Evolutionary conservation across 345 rosid genomes (phyloP).

Genomic region (Cochlearia excelsa): DNA sequence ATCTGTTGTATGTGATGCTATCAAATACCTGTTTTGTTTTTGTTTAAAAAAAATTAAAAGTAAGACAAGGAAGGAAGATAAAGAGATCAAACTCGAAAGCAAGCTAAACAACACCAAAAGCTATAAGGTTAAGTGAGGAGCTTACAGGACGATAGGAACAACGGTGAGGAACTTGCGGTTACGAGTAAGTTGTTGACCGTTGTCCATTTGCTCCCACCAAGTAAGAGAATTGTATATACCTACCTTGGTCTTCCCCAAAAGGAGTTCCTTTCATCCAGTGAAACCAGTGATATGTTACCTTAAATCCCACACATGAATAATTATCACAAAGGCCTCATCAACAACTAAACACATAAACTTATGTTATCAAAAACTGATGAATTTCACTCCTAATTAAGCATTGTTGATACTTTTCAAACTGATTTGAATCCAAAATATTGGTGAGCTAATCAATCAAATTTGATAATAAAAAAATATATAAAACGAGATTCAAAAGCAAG

Average conservation of each 20-base stretch:
- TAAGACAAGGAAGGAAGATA: background rate
- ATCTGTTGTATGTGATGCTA: conserved; percentile 96
- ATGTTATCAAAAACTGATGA: no score
- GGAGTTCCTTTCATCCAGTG: conserved; percentile 99
- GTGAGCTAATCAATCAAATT: background rate
- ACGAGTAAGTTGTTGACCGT: conserved; percentile 91
- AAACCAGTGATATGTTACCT: conserved; percentile 92
- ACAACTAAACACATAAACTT: no score
- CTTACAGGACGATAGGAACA: conserved; percentile 95
- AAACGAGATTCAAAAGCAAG: conserved; percentile 18
- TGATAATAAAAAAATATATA: conserved; percentile 3
- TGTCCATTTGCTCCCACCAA: conserved; percentile 99
- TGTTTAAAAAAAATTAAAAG: no score
- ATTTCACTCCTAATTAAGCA: no score
- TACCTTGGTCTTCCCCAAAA: conserved; percentile 96
- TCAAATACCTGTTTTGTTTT: conserved; percentile 63
- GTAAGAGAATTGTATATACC: conserved; percentile 93
- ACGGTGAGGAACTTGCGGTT: conserved; percentile 87
- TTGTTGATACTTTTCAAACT: no score
- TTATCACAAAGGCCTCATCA: no score
- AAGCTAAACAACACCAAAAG: no score
- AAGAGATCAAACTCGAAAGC: conserved; percentile 10
- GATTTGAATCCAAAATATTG: no score
- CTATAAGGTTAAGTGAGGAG: background rate
- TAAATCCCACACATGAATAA: conserved; percentile 20